Conservation (phyloP, 305 asterid genomes). For the Fraxinus floribunda region DNA sequence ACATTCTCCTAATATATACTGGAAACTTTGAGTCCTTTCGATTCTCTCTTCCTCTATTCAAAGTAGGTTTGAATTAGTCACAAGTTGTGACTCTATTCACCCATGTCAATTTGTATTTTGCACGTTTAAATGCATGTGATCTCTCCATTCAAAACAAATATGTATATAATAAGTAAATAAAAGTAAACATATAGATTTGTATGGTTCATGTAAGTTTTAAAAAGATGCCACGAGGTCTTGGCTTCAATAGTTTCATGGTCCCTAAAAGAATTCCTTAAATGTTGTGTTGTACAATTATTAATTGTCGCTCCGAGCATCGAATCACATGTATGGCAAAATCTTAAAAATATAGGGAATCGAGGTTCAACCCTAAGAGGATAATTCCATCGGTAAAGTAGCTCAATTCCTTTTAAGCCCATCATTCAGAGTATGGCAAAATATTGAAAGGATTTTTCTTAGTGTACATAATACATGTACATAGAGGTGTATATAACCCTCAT, state of each 20-base stretch:
- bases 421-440: neutral
- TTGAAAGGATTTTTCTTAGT: too few relatives aligned
- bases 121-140: neutral
- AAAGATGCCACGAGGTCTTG: neutral
- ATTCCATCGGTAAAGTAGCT: neutral
- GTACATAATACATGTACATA: too few relatives aligned
- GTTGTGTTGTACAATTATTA: neutral
- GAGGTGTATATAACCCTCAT: too few relatives aligned
- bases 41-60: neutral
- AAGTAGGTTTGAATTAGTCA: neutral
- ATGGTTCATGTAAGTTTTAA: neutral
- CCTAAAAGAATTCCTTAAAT: neutral
- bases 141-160: neutral
- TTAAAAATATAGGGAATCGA: neutral
- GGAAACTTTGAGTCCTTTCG: constrained; percentile 17
- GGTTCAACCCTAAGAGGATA: neutral
- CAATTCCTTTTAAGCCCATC: neutral
- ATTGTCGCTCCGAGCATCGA: neutral
- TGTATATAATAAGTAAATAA: too few relatives aligned
- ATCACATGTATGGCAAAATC: neutral
- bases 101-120: neutral
- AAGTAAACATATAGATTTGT: neutral
- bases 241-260: neutral
- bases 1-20: neutral
- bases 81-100: neutral